Conservation (phyloP, 2,329 filamentous ascomycete species). For the Penicillium sp. region DNA sequence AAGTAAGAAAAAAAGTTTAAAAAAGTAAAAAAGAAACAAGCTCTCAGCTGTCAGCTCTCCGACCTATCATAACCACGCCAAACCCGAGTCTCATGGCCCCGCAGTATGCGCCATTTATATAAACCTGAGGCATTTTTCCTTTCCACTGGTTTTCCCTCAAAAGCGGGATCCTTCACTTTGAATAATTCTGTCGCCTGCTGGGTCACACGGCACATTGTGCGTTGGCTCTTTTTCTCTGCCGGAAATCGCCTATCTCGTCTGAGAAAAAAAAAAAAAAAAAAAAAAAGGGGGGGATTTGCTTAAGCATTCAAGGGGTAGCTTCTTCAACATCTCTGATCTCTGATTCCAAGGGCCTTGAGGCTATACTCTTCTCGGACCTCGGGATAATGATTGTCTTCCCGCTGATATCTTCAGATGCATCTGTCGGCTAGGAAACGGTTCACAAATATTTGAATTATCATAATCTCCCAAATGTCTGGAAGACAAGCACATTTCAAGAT, state of each 20-base stretch:
- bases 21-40: background rate
- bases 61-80: background rate
- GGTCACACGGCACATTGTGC: background rate
- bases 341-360: background rate
- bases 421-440: background rate
- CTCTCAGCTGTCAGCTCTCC: background rate
- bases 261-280: background rate
- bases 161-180: background rate
- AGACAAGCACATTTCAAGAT: background rate
- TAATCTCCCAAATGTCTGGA: background rate
- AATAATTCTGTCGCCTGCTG: slow-evolving; percentile 4
- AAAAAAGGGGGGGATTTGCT: background rate
- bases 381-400: background rate
- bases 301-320: background rate
- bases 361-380: background rate
- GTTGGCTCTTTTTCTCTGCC: background rate
- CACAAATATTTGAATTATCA: background rate
- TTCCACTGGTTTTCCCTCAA: slow-evolving; percentile 18
- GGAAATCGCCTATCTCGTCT: background rate
- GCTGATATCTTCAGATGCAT: background rate
- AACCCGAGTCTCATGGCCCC: background rate
- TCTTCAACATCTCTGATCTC: background rate
- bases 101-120: slow-evolving; percentile 26
- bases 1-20: background rate
- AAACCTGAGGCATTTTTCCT: slow-evolving; percentile 29